Evolutionary conservation across 345 rosid genomes (phyloP), one percentile per base, ranked within the genome.

Genomic region (Kernera saxatilis): DNA sequence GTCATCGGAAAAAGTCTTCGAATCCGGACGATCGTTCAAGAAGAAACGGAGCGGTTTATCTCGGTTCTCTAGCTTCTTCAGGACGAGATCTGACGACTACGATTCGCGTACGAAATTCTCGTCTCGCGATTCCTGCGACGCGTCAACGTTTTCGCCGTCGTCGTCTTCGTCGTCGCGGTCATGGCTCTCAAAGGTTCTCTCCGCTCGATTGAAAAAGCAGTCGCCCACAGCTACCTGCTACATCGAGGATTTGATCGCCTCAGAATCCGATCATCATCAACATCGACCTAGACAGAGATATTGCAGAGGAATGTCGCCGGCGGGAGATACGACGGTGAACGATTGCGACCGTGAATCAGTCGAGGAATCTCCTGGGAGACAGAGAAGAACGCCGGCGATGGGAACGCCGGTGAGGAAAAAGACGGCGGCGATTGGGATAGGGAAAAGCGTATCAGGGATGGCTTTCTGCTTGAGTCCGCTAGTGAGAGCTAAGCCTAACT

Each of bases 271-370:
- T 21, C 62, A 76, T n/a, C 27, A 68, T 17, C 73, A 33, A 22
- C 39, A 65, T 22, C 73, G 64, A 57, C 82, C 77, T 21, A 64
- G 80, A n/a, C 79, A 70, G 39, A 67, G 75, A 46, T 29, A 56
- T 44, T 80, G 83, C 56, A 88, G 89, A 40, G 97, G 97, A 79
- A 86, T 93, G 93, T 93, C 98, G 22, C 98, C 96, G 7, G 85
- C 78, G 40, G 51, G 75, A 18, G 82, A 74, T 14, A 21, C 35
- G 19, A 72, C 82, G 30, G 46, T 44, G 29, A 69, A 6, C 0
- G 84, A 77, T 5, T 82, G 56, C 30, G 85, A 81, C 9, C 64
- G 57, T 30, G 86, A 80, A 40, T 75, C 86, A 39, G 60, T 81
- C 18, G 91, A 84, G 39, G 82, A 66, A 13, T 74, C 87, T 0